Evolutionary conservation across 805 yeast species (phyloP), one percentile per base, ranked within the genome.

Genomic region (Spathaspora gorwiae): DNA sequence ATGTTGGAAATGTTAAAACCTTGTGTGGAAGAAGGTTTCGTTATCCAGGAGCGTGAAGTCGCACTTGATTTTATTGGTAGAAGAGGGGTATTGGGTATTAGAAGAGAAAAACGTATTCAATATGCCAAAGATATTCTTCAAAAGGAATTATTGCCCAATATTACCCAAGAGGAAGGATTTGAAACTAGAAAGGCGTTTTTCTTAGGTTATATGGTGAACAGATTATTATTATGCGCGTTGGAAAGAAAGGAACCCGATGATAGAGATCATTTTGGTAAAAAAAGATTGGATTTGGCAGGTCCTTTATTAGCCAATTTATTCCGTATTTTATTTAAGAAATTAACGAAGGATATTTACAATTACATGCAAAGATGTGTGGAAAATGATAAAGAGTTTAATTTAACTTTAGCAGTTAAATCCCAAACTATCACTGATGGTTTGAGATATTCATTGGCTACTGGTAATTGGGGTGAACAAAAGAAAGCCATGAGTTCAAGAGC

Each of bases 391-490:
- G 99, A 92, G 65, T 94, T 94, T 77, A 92, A 92, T 64, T 79
- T 94, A 72, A 90, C 95, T 43, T 79, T 94, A 60, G 99, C 99
- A 35, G 97, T 94, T 54, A 92, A 94, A 72, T 89, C 97, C 13
- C 90, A 90, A 55, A 94, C 98, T 2, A 89, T 94, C 57, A 94
- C 99, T 34, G 92, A 95, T 50, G 99, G 99, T 64, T 79, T 94
- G 68, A 87, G 95, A 64, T 94, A 94, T 70, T 94, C 99, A 35
- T 77, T 94, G 61, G 99, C 99, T 44, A 94, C 99, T 12, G 99
- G 99, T 77, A 94, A 94, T 73, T 94, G 99, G 99, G 99, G 99
- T 74, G 99, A 94, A 70, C 99, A 94, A 67, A 92, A 90, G 83
- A 94, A 94, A 68, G 97, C 98, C 11, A 94, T 94, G 99, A 83